Base-by-base conservation (phyloP, 2,329 filamentous ascomycete species). In the Didymella glomerata region DNA sequence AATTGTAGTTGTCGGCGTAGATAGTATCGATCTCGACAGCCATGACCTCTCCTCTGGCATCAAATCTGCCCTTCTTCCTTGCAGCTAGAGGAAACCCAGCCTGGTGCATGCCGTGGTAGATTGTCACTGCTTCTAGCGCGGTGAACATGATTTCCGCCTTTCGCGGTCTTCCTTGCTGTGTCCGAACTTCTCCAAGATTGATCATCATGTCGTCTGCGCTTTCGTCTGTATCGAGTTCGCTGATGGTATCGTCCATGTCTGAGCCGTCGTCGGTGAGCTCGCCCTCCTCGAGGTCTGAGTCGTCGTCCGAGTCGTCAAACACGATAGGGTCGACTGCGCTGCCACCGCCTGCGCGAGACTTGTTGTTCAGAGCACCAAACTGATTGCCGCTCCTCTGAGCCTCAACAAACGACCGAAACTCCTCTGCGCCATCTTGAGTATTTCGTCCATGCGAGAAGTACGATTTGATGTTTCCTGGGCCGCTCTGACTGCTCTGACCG, bases 91-190 rank as follows among this genome's bases (percentile, higher is more conserved):
- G 66, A 9, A 68, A 70, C 3, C 63, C 56, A 13, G 61, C 46
- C n/a, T 48, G 18, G 16, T 59, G 53, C 45, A 70, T 49, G n/a
- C 42, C 22, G n/a, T 51, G 44, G 45, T 69, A 70, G 18, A 68
- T 54, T 0, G 52, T 53, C 8, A 69, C 52, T 20, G 68, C 68
- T n/a, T 62, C 61, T 3, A 50, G 36, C 36, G 64, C 41, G 2
- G 64, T 63, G 48, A 65, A 70, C 68, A 70, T 70, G 56, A 68
- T 54, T 14, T 61, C 50, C 36, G 67, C 56, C 46, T 51, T 57
- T 13, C 24, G 36, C 10, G 40, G 34, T 22, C 47, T 38, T 22
- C 54, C 40, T 28, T 57, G 50, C 16, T 52, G 36, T 9, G 48
- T 50, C 9, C 55, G 57, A 25, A 53, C 55, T 44, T 61, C 61